Conservation (phyloP, 1,284 basidiomycete genomes). For the Ceratobasidium sp. region DNA sequence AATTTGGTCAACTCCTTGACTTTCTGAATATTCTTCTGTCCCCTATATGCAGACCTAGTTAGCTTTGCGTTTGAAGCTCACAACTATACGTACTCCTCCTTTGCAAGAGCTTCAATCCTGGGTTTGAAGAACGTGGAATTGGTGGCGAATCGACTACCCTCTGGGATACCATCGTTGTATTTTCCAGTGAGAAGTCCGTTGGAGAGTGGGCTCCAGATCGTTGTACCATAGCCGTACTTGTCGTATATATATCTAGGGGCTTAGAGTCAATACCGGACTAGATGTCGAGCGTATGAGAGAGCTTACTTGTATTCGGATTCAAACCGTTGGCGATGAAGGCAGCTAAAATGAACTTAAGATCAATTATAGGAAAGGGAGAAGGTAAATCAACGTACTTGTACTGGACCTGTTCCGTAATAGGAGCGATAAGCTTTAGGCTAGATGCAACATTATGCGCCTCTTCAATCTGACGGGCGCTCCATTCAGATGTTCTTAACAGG, state of each 20-base stretch:
- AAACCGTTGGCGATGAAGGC: constrained; percentile 78
- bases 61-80: not conserved
- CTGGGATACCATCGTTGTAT: constrained; percentile 63
- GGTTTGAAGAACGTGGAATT: constrained; percentile 63
- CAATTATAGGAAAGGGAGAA: constrained; percentile 16
- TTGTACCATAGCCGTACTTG: constrained; percentile 73
- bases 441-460: constrained; percentile 78
- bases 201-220: constrained; percentile 79
- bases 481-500: constrained; percentile 71
- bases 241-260: constrained; percentile 63
- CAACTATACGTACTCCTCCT: constrained; percentile 42
- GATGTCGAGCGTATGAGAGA: constrained; percentile 27
- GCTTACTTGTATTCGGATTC: constrained; percentile 82
- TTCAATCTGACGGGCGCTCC: constrained; percentile 77
- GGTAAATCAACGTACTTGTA: constrained; percentile 60
- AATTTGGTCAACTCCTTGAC: constrained; percentile 61
- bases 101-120: constrained; percentile 53
- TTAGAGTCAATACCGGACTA: not conserved
- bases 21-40: constrained; percentile 63
- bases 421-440: constrained; percentile 74
- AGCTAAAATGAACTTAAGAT: constrained; percentile 54
- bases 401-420: constrained; percentile 83
- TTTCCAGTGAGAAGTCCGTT: constrained; percentile 78
- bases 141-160: constrained; percentile 69
- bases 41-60: constrained; percentile 43